Conservation (phyloP, 148 eudicot species). For the Selenicereus undatus region DNA sequence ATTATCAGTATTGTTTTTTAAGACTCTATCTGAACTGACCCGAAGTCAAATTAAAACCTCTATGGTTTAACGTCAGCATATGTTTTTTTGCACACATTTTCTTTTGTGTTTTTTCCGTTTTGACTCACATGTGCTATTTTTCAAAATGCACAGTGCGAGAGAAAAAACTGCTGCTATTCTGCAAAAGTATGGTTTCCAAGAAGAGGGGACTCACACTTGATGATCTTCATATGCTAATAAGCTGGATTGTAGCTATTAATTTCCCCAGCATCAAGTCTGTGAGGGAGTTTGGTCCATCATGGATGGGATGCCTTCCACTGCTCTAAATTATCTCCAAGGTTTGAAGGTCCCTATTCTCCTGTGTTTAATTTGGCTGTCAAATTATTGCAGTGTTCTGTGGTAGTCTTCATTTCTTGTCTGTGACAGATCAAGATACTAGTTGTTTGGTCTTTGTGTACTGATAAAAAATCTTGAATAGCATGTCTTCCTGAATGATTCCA, state of each 20-base stretch:
- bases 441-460: not conserved
- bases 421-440: not conserved
- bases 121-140: not conserved
- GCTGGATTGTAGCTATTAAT: too few relatives aligned
- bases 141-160: conserved; percentile 52
- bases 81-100: not conserved
- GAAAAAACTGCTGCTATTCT: conserved; percentile 72
- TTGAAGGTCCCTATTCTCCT: not conserved
- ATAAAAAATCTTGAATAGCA: not conserved
- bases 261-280: too few relatives aligned
- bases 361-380: not conserved
- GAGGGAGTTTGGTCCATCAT: too few relatives aligned
- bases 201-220: conserved; percentile 25
- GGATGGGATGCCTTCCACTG: too few relatives aligned
- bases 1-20: too few relatives aligned
- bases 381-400: not conserved
- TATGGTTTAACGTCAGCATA: not conserved
- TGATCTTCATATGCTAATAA: conserved; percentile 1
- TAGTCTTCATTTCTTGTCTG: not conserved
- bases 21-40: too few relatives aligned
- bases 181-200: conserved; percentile 45
- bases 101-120: not conserved
- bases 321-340: not conserved
- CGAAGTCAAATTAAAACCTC: too few relatives aligned
- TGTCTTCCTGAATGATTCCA: not conserved